Percentiles rank a stretch among this genome's conserved stretches.
These are phyloP conservation scores for Neopestalotiopsis rosae DNA, from an alignment of 2,329 filamentous ascomycete species.

Conservation along the genomic window DNA sequence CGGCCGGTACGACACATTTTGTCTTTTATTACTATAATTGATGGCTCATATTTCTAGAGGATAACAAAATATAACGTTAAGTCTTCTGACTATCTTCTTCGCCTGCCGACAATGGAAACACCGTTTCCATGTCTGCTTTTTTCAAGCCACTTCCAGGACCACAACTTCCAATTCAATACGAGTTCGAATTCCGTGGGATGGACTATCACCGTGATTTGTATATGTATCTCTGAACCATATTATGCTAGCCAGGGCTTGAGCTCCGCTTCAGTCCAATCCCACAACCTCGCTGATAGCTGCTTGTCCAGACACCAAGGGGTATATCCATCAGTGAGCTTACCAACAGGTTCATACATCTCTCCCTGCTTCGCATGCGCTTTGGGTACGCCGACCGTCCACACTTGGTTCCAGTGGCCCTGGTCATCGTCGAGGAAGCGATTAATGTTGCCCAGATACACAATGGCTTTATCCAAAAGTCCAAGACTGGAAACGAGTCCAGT, in stretches of 20 bases:
- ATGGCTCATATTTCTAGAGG: no score
- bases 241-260: constrained; percentile 19
- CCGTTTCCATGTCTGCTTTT: no score
- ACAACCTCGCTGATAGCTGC: constrained; percentile 32
- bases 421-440: constrained; percentile 5
- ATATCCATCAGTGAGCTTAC: constrained; percentile 26
- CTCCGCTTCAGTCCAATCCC: constrained; percentile 38
- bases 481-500: constrained; percentile 36
- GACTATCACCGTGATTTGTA: no score
- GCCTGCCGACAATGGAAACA: no score
- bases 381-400: constrained; percentile 42
- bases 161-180: no score
- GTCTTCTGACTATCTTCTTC: no score
- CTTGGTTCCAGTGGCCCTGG: constrained; percentile 24
- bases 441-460: constrained; percentile 24
- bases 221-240: not conserved
- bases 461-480: constrained; percentile 16
- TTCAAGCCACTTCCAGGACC: no score
- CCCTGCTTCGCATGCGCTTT: constrained; percentile 30
- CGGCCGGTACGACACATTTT: no score
- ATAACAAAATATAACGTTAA: no score
- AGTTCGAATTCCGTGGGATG: no score
- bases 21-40: no score
- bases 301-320: constrained; percentile 25
- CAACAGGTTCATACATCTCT: constrained; percentile 38